Evolutionary conservation across 257 asterid species (phyloP).

Genomic region (Leptodermis oblonga): DNA sequence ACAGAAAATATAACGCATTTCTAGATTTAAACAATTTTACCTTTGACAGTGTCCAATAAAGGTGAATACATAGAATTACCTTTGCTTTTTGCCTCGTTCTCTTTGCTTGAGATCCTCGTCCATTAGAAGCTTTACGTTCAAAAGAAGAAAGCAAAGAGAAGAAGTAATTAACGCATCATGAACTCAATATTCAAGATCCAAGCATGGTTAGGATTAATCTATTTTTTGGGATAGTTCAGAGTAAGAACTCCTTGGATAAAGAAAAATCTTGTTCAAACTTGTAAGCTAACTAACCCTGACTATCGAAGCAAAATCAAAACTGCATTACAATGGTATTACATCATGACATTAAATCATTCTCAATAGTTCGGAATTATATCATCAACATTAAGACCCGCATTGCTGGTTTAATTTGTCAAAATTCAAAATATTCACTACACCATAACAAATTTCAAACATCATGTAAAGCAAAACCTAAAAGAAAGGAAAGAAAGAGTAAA

Average conservation of each 20-base stretch:
- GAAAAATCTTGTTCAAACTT: not conserved
- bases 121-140: slow-evolving; percentile 52
- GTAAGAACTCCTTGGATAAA: not conserved
- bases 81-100: slow-evolving; percentile 55
- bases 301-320: not conserved
- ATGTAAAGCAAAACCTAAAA: not conserved
- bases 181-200: not conserved
- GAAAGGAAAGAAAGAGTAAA: not conserved
- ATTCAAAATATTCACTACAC: not conserved
- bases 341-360: not conserved
- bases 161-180: slow-evolving; percentile 8
- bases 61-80: slow-evolving; percentile 38
- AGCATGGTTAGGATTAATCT: not conserved
- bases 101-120: slow-evolving; percentile 66
- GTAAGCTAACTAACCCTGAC: not conserved
- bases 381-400: not conserved
- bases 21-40: slow-evolving; percentile 4
- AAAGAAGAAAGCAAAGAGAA: slow-evolving; percentile 4
- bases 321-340: not conserved
- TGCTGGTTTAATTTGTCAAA: not conserved
- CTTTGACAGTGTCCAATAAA: not conserved
- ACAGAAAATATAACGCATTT: slow-evolving; percentile 17
- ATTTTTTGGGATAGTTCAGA: not conserved
- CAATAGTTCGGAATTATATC: not conserved
- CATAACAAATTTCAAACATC: not conserved